Percentiles rank a stretch among this genome's conserved stretches.
These are phyloP conservation scores for Chytridium lagenaria DNA, from an alignment of 371 early-diverging fungal genomes.

Conservation along the genomic window DNA sequence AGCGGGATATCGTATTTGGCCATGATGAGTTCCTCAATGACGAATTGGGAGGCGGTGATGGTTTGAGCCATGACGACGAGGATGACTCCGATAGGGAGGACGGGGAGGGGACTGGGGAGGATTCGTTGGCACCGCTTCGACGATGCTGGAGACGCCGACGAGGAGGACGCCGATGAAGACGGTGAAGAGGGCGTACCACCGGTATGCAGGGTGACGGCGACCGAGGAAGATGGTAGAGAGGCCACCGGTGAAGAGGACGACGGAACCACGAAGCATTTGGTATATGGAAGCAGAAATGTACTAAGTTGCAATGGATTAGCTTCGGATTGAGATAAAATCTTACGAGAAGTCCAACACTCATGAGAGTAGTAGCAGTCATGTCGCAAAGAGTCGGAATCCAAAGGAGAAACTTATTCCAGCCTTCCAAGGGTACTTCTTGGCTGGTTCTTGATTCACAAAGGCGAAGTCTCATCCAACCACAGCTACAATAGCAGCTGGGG, in stretches of 20 bases:
- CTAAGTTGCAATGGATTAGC: too few species aligned
- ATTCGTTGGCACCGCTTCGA: constrained; percentile 23
- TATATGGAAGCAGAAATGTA: constrained; percentile 92
- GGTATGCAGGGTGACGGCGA: constrained; percentile 73
- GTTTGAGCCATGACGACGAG: constrained; percentile 89
- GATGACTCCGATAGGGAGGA: constrained; percentile 70
- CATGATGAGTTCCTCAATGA: constrained; percentile 93
- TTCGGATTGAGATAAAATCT: too few species aligned
- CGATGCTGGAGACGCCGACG: constrained; percentile 71
- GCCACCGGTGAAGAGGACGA: constrained; percentile 91
- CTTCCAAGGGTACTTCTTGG: constrained; percentile 51
- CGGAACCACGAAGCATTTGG: constrained; percentile 95
- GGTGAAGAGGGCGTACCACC: constrained; percentile 80
- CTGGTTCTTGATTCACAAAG: constrained; percentile 6
- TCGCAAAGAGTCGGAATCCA: constrained; percentile 93
- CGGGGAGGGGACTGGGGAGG: constrained; percentile 16
- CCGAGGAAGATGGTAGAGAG: constrained; percentile 85
- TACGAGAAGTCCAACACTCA: constrained; percentile 90
- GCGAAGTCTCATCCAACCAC: constrained; percentile 12
- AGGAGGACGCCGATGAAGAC: constrained; percentile 83
- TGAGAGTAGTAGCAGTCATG: constrained; percentile 89
- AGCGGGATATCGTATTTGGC: constrained; percentile 72
- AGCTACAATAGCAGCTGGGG: constrained; percentile 17
- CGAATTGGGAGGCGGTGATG: constrained; percentile 92
- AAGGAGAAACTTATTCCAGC: constrained; percentile 69